Evolutionary conservation across 768 basidiomycete genomes (phyloP).

Genomic region (Lentinula edodes): DNA sequence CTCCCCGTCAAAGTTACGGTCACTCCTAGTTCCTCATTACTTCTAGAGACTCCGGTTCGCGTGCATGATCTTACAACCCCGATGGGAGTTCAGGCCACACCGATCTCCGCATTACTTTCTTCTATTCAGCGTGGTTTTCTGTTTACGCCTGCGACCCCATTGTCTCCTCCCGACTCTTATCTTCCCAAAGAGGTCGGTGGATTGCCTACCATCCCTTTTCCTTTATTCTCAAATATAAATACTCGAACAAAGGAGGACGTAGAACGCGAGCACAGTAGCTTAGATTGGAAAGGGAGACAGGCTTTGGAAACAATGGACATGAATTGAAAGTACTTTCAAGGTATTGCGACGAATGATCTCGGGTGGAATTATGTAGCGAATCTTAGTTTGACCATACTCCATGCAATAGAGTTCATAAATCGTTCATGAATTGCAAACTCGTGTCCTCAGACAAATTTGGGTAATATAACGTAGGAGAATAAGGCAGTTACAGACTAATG

Average conservation of each 20-base stretch:
- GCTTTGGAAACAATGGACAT: not conserved
- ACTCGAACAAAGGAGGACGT: not conserved
- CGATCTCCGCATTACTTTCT: slow-evolving; percentile 37
- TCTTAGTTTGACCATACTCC: too few relatives aligned
- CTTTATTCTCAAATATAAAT: not conserved
- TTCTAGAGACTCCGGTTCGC: not conserved
- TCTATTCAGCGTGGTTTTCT: slow-evolving; percentile 42
- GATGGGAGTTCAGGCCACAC: slow-evolving; percentile 21
- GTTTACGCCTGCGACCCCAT: slow-evolving; percentile 35
- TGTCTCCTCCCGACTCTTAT: slow-evolving; percentile 36
- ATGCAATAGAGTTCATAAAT: too few relatives aligned
- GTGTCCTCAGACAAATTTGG: too few relatives aligned
- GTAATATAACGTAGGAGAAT: too few relatives aligned
- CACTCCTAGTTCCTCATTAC: not conserved
- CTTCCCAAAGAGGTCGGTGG: not conserved
- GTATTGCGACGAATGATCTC: too few relatives aligned
- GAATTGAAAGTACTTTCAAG: not conserved
- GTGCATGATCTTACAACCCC: not conserved
- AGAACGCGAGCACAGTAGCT: too few relatives aligned
- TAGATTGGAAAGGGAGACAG: not conserved
- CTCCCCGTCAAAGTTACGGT: not conserved
- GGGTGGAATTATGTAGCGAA: too few relatives aligned
- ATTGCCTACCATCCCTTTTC: not conserved
- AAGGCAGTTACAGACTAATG: not conserved
- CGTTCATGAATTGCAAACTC: too few relatives aligned